These are phyloP conservation scores for Mortierella sp. DNA, from an alignment of 371 early-diverging fungal genomes.

Conservation along the genomic window DNA sequence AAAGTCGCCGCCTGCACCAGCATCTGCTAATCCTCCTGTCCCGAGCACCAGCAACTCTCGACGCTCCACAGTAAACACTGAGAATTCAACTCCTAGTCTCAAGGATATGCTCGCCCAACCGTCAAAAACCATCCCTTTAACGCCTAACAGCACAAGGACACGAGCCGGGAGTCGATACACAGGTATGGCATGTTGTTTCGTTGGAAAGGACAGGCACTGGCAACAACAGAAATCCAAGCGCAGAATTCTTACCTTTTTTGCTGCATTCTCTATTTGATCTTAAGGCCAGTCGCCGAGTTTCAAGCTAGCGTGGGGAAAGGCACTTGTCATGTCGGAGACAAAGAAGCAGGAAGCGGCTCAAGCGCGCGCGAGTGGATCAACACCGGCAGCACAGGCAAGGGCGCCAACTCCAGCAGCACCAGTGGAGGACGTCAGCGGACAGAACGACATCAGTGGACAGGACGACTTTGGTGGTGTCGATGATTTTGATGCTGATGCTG, in stretches of 20 bases:
- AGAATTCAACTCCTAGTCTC: neutral
- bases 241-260: neutral
- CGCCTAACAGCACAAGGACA: slow-evolving; percentile 12
- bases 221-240: neutral
- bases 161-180: slow-evolving; percentile 33
- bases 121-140: neutral
- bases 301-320: slow-evolving; percentile 31
- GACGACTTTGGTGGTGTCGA: slow-evolving; percentile 11
- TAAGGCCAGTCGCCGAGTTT: slow-evolving; percentile 31
- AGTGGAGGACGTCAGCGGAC: no score
- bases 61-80: neutral
- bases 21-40: neutral
- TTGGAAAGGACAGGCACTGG: neutral
- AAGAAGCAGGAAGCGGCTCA: neutral
- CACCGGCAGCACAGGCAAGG: neutral
- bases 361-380: neutral
- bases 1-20: neutral
- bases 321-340: slow-evolving; percentile 10
- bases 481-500: slow-evolving; percentile 2
- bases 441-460: slow-evolving; percentile 4
- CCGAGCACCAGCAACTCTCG: neutral
- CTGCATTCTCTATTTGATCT: neutral
- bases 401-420: neutral
- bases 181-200: neutral
- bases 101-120: neutral